phyloP scores from a whole-genome alignment of 345 rosid genomes.

The Linum trigynum region DNA sequence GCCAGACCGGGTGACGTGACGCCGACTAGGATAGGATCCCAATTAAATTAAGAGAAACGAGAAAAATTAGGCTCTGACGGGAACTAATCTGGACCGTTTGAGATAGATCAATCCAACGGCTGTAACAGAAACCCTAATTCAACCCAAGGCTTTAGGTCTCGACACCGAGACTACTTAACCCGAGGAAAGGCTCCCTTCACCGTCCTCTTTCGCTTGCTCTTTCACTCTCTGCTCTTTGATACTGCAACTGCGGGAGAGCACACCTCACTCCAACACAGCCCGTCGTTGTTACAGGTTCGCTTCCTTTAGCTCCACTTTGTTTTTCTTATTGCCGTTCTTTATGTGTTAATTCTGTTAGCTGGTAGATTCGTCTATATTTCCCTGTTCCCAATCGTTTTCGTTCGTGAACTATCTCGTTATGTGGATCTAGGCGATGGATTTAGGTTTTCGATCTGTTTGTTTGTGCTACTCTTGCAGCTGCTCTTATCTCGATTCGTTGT shows the following conservation, averaged over 20 bases:
- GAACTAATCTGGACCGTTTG: background rate
- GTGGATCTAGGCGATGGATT: background rate
- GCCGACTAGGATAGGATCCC: no score
- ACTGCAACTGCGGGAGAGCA: constrained; percentile 10
- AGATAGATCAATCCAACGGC: constrained; percentile 1
- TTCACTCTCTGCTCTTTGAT: background rate
- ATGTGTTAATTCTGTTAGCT: background rate
- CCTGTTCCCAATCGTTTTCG: background rate
- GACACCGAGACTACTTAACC: background rate
- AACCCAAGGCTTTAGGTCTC: background rate
- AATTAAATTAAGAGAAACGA: no score
- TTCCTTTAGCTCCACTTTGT: background rate
- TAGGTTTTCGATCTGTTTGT: background rate
- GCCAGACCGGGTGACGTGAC: no score
- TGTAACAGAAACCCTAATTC: constrained; percentile 1
- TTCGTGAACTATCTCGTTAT: background rate
- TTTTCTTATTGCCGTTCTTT: background rate
- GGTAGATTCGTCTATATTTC: background rate
- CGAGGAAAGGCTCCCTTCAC: background rate
- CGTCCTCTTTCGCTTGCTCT: constrained; percentile 8
- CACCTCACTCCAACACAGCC: background rate
- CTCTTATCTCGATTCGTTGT: background rate
- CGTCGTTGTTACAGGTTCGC: constrained; percentile 6
- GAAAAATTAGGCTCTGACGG: no score
- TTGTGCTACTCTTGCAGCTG: background rate